These are phyloP conservation scores for Carex pumila DNA, from an alignment of 176 grass and related monocot species.

Conservation along the genomic window DNA sequence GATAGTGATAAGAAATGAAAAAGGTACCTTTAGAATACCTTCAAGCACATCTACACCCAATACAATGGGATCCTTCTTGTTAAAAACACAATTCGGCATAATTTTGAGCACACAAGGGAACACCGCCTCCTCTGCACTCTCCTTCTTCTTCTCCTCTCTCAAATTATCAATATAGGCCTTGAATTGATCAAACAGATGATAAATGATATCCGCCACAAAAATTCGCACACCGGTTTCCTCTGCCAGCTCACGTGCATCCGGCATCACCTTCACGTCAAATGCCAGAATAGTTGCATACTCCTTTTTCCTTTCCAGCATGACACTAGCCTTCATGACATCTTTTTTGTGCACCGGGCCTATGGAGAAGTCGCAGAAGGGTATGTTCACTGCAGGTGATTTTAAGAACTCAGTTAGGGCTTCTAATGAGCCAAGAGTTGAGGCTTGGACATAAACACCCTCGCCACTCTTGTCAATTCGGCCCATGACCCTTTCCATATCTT, in stretches of 20 bases:
- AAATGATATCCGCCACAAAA: conserved; percentile 52
- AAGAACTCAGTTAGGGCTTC: conserved; percentile 45
- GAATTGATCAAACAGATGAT: conserved; percentile 62
- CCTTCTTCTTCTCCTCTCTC: conserved; percentile 48
- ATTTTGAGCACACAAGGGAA: conserved; percentile 65
- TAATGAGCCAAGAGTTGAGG: conserved; percentile 50
- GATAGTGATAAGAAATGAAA: neutral
- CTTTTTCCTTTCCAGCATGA: conserved; percentile 57
- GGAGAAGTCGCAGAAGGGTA: conserved; percentile 48
- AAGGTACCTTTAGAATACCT: conserved; percentile 49
- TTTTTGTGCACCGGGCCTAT: conserved; percentile 67
- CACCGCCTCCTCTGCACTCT: conserved; percentile 45
- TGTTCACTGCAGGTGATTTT: conserved; percentile 30
- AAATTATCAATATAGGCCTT: conserved; percentile 47
- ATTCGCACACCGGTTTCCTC: conserved; percentile 46
- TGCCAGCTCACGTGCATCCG: conserved; percentile 49
- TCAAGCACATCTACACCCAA: conserved; percentile 61
- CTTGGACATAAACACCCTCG: conserved; percentile 70
- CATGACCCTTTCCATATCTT: conserved; percentile 40
- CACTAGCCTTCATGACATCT: conserved; percentile 63
- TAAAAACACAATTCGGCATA: conserved; percentile 51
- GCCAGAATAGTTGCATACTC: conserved; percentile 67
- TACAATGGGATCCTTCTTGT: conserved; percentile 58
- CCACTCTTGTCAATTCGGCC: conserved; percentile 38
- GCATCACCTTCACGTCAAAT: conserved; percentile 71